Evolutionary conservation across 306 rosid species (phyloP).

Genomic region (Alnus rubra): DNA sequence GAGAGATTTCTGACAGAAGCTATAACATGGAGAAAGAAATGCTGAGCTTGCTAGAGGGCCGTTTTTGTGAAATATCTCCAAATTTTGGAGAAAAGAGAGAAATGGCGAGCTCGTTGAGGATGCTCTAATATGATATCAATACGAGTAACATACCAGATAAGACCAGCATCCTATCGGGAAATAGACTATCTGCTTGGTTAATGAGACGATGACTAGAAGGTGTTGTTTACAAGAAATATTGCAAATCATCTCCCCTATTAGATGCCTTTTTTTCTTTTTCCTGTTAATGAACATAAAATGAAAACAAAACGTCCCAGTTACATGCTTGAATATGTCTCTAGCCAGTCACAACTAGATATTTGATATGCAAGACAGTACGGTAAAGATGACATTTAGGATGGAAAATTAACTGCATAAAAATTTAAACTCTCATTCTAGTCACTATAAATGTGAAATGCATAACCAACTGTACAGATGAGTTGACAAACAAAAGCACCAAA

Average conservation of each 20-base stretch:
- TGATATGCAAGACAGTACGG: not conserved
- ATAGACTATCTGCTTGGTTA: not conserved
- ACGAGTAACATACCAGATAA: not conserved
- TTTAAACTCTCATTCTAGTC: not conserved
- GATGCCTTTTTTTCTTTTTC: not conserved
- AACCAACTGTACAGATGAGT: conserved; percentile 1
- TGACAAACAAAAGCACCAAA: conserved; percentile 20
- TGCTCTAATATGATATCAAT: not conserved
- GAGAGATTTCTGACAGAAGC: too few relatives aligned
- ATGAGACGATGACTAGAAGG: not conserved
- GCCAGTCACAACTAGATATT: not conserved
- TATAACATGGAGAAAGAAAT: too few relatives aligned
- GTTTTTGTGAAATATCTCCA: too few relatives aligned
- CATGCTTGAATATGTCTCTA: not conserved
- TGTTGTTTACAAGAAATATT: not conserved
- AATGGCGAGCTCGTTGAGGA: too few relatives aligned
- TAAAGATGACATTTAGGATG: not conserved
- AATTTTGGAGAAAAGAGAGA: too few relatives aligned
- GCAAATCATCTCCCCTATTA: not conserved
- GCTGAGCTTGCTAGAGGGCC: too few relatives aligned
- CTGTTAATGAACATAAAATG: not conserved
- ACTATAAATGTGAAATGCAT: conserved; percentile 4
- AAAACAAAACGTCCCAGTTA: not conserved
- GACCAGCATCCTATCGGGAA: not conserved
- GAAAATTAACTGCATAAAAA: not conserved